phyloP scores from a whole-genome alignment of 148 eudicot species.

The Spergularia bocconei region DNA sequence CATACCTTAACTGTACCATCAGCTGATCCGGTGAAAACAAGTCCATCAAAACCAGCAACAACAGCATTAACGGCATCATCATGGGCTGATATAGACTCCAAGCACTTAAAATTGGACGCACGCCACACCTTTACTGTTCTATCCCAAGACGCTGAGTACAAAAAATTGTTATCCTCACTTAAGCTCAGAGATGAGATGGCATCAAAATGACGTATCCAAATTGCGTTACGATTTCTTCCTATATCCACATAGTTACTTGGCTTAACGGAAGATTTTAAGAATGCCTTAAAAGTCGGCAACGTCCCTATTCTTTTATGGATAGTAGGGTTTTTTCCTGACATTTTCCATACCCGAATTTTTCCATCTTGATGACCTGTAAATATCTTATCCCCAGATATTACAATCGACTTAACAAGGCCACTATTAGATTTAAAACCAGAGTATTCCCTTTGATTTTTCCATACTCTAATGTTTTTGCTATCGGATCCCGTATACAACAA shows the following conservation, averaged over 20 bases:
- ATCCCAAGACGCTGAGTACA: slow-evolving; percentile 80
- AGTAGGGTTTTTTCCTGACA: slow-evolving; percentile 49
- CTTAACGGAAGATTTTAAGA: slow-evolving; percentile 51
- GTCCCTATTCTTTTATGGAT: slow-evolving; percentile 61
- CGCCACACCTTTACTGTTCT: slow-evolving; percentile 67
- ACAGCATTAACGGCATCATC: slow-evolving; percentile 80
- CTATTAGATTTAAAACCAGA: slow-evolving; percentile 75
- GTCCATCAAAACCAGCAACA: slow-evolving; percentile 60
- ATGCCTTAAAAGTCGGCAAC: slow-evolving; percentile 57
- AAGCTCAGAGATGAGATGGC: slow-evolving; percentile 68
- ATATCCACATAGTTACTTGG: slow-evolving; percentile 58
- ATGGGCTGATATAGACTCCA: slow-evolving; percentile 66
- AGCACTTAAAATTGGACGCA: slow-evolving; percentile 54
- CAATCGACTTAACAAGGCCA: slow-evolving; percentile 74
- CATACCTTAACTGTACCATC: slow-evolving; percentile 70
- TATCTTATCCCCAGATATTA: slow-evolving; percentile 52
- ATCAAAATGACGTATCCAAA: slow-evolving; percentile 64
- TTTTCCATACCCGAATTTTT: slow-evolving; percentile 72
- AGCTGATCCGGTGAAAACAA: slow-evolving; percentile 71
- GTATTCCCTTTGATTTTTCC: slow-evolving; percentile 73
- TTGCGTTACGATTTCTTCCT: slow-evolving; percentile 31
- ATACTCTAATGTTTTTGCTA: slow-evolving; percentile 72
- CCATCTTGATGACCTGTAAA: slow-evolving; percentile 87
- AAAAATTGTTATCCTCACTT: slow-evolving; percentile 50
- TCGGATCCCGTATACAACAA: slow-evolving; percentile 77